Percentiles rank a stretch among this genome's conserved stretches.
Conservation (phyloP, 2,329 filamentous ascomycete genomes). For the Penicillium verrucosum region DNA sequence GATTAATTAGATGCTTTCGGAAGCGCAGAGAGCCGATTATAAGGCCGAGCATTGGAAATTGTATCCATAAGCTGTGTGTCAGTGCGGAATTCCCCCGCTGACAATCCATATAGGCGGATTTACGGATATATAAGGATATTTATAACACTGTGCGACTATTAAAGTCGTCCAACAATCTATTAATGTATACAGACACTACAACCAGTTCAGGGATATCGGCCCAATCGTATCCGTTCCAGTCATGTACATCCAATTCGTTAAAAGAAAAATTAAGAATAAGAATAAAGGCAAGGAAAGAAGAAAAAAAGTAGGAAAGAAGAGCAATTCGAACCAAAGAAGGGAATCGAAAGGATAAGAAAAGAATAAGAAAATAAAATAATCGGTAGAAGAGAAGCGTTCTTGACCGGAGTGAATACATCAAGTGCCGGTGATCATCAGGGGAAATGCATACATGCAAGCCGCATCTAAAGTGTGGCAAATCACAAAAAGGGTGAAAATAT, state of each 20-base stretch:
- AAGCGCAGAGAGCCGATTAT: conserved; percentile 14
- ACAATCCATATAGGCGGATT: background rate
- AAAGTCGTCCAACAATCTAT: conserved; percentile 9
- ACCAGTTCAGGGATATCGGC: conserved; percentile 7
- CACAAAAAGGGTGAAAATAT: background rate
- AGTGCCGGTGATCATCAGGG: conserved; percentile 17
- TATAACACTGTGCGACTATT: background rate
- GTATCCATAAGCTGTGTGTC: conserved; percentile 12
- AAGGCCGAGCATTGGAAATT: conserved; percentile 15
- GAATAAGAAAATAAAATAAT: conserved; percentile 3
- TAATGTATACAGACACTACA: conserved; percentile 10
- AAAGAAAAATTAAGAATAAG: conserved; percentile 1
- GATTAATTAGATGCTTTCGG: conserved; percentile 4
- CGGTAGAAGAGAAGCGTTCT: conserved; percentile 2
- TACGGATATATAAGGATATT: conserved; percentile 3
- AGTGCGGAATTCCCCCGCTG: conserved; percentile 27
- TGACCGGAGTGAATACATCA: conserved; percentile 6
- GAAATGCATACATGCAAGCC: conserved; percentile 10
- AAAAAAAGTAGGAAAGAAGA: background rate
- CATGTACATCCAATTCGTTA: conserved; percentile 10
- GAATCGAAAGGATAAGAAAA: background rate
- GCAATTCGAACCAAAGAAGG: background rate
- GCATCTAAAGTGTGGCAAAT: background rate
- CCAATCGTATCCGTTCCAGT: conserved; percentile 8
- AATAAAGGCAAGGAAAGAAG: background rate